Base-by-base conservation (phyloP, 257 asterid genomes). In the Craterostigma plantagineum region DNA sequence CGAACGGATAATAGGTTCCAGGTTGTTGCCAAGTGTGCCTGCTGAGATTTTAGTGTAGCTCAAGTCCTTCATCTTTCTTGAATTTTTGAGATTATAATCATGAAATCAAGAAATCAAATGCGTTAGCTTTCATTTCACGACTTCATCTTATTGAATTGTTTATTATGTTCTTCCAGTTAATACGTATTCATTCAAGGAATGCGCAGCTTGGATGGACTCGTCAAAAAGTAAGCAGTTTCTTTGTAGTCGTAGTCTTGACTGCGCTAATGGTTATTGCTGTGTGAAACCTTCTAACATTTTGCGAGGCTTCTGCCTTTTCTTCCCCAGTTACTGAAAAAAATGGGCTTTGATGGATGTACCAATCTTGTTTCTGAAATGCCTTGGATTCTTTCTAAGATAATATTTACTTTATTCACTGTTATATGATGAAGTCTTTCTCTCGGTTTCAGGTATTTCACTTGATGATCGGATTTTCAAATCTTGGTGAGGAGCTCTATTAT, bases 401-500 rank as follows among this genome's bases (percentile, higher is more conserved):
- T 1, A 15, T 48, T 33, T 42, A 13, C 5, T 52, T 49, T 38
- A 23, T 17, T 18, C 42, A 33, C n/a, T 34, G 12, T 43, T 8
- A 27, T 40, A 61, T 75, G 48, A 67, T 38, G 13, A 39, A 42
- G 36, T n/a, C 56, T 15, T 44, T 37, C 53, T 56, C 40, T 50
- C 52, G 34, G 10, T 70, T 72, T 71, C 93, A 87, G 98, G 95
- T 82, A 66, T 72, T 87, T 58, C 98, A 87, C 72, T 62, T 87
- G 33, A 56, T 87, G 76, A 87, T 87, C 35, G 98, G 98, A 65
- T 70, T 73, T 45, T 79, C 91, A 33, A 87, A 82, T 61, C 59
- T 74, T 60, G 93, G 98, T 87, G 72, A 74, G 93, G 38, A 57
- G 38, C 30, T 23, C 30, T 23, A 23, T 23, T 23, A 2, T 23